Conservation (phyloP, 768 basidiomycete genomes). For the Polyporus arcularius region DNA sequence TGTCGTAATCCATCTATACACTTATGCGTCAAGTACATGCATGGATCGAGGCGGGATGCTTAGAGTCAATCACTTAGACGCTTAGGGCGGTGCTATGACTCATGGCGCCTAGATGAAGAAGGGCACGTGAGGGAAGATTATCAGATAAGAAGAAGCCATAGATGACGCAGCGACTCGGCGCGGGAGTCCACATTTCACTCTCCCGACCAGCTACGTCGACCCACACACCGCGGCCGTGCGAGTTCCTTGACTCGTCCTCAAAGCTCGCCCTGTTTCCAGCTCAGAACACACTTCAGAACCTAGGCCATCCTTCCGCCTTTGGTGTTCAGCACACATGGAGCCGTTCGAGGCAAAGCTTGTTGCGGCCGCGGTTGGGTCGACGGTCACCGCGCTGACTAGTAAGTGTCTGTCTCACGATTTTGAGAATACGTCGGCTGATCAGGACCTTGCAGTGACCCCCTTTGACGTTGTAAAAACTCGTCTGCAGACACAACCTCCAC, state of each 20-base stretch:
- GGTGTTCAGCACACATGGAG: conserved; percentile 49
- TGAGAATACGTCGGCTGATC: background rate
- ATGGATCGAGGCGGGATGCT: too few relatives aligned
- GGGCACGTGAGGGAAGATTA: conserved; percentile 3
- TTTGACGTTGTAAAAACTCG: conserved; percentile 98
- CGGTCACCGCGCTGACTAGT: conserved; percentile 84
- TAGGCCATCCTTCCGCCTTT: background rate
- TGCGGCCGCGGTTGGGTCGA: conserved; percentile 78
- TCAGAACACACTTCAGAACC: background rate
- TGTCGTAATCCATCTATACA: conserved; percentile 16
- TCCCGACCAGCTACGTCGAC: conserved; percentile 5
- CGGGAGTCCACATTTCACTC: background rate
- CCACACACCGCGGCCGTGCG: conserved; percentile 12
- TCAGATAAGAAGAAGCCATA: conserved; percentile 10
- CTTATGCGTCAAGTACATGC: background rate
- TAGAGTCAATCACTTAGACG: too few relatives aligned
- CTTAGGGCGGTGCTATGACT: background rate
- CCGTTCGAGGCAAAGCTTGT: conserved; percentile 77
- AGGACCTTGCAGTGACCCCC: conserved; percentile 78
- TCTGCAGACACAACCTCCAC: conserved; percentile 84
- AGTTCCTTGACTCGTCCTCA: conserved; percentile 3
- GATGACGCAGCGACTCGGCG: conserved; percentile 18
- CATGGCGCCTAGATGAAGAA: conserved; percentile 4
- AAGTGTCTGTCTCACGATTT: conserved; percentile 26
- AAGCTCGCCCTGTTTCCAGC: background rate